Evolutionary conservation across 352 stramenopile species (phyloP).

Genomic region (Phytopythium ostracodes): DNA sequence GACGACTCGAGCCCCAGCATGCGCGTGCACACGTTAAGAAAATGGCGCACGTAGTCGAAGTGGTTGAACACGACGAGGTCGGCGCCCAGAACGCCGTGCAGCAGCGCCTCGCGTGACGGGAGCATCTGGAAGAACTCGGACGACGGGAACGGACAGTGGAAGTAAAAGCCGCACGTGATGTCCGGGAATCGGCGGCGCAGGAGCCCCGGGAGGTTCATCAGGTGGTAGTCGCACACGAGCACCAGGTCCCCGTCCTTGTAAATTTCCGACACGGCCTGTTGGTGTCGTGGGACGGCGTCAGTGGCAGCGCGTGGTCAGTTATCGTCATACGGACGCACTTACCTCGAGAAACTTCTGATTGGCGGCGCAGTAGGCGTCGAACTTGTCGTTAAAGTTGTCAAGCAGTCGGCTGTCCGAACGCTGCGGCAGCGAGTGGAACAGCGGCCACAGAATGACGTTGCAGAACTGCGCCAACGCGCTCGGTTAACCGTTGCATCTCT

Average conservation of each 20-base stretch:
- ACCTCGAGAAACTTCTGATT: conserved; percentile 87
- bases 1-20: conserved; percentile 86
- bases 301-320: background rate
- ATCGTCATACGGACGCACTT: background rate
- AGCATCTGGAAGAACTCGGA: conserved; percentile 91
- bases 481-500: background rate
- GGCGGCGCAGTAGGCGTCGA: conserved; percentile 82
- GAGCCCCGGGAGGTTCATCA: conserved; percentile 80
- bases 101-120: conserved; percentile 61
- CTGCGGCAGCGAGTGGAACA: conserved; percentile 88
- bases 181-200: conserved; percentile 74
- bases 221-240: conserved; percentile 88
- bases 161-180: conserved; percentile 84
- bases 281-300: background rate
- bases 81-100: conserved; percentile 80
- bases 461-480: conserved; percentile 49
- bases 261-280: conserved; percentile 58
- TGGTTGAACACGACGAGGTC: conserved; percentile 89
- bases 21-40: conserved; percentile 78
- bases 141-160: conserved; percentile 88
- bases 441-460: conserved; percentile 88
- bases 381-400: conserved; percentile 85
- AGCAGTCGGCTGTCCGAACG: conserved; percentile 63
- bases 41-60: conserved; percentile 89
- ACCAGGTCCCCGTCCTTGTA: conserved; percentile 86